Percentiles rank a stretch among this genome's conserved stretches.
phyloP scores from a whole-genome alignment of 345 rosid species.

The Brassica incana region DNA sequence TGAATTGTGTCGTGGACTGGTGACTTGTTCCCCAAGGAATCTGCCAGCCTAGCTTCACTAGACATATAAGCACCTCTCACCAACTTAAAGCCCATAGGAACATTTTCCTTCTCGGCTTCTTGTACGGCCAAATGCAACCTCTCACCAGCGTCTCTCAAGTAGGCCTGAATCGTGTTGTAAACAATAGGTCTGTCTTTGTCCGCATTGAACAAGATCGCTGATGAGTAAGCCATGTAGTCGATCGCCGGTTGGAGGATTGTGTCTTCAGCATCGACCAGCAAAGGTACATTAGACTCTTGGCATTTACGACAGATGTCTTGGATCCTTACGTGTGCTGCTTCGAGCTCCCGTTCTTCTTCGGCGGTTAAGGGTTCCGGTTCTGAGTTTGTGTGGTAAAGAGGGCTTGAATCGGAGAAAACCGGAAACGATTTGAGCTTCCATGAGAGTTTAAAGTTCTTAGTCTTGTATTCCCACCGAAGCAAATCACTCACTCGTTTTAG shows the following conservation, averaged over 20 bases:
- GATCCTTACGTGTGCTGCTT: constrained; percentile 51
- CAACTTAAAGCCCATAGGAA: constrained; percentile 73
- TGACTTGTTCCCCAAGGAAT: constrained; percentile 63
- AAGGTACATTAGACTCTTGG: constrained; percentile 51
- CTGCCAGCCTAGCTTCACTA: constrained; percentile 61
- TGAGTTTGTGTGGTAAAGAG: constrained; percentile 66
- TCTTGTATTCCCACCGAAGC: constrained; percentile 75
- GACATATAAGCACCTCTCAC: constrained; percentile 95
- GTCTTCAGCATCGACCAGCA: constrained; percentile 80
- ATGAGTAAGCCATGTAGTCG: constrained; percentile 71
- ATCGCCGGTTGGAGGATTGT: constrained; percentile 77
- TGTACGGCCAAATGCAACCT: constrained; percentile 52
- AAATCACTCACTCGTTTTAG: constrained; percentile 70
- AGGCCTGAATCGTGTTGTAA: constrained; percentile 75
- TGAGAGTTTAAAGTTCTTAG: constrained; percentile 57
- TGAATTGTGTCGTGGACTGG: constrained; percentile 73
- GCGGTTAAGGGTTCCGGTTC: constrained; percentile 62
- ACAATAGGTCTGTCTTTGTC: constrained; percentile 51
- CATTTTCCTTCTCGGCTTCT: constrained; percentile 58
- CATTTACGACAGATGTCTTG: constrained; percentile 59
- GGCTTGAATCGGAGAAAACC: constrained; percentile 65
- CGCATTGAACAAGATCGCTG: constrained; percentile 52
- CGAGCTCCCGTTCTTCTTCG: constrained; percentile 65
- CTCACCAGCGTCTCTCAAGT: constrained; percentile 76
- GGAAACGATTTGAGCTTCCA: constrained; percentile 74